phyloP scores from a whole-genome alignment of 2,329 filamentous ascomycete species.

The Orbilia blumenaviensis region DNA sequence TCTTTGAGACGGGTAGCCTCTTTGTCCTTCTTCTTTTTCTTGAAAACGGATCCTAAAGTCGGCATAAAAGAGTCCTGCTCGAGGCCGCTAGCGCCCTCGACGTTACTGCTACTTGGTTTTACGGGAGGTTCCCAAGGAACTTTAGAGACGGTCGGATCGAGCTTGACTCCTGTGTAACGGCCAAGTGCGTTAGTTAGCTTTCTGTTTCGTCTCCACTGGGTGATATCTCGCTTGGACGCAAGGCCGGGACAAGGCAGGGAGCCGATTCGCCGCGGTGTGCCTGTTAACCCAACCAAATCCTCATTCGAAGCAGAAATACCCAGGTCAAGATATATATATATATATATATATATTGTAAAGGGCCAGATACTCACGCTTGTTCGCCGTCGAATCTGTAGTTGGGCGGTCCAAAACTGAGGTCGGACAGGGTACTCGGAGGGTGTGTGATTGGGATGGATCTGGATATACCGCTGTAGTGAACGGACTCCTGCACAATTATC shows the following conservation, averaged over 20 bases:
- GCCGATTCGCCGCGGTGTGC: constrained; percentile 30
- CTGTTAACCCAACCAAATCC: constrained; percentile 1
- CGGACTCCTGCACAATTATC: constrained; percentile 26
- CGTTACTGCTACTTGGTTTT: constrained; percentile 38
- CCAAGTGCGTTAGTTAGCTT: constrained; percentile 33
- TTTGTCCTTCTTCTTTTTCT: constrained; percentile 94
- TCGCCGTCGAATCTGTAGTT: constrained; percentile 52
- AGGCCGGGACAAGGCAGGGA: constrained; percentile 18
- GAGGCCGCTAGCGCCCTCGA: constrained; percentile 55
- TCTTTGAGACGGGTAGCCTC: constrained; percentile 67
- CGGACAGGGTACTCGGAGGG: constrained; percentile 20
- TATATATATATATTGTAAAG: no score
- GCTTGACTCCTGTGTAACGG: constrained; percentile 51
- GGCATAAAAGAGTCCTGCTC: constrained; percentile 72
- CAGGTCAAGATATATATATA: background rate
- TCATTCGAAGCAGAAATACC: background rate
- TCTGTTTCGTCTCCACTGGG: background rate
- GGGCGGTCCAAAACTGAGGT: constrained; percentile 52
- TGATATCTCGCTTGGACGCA: constrained; percentile 11
- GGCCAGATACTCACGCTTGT: constrained; percentile 44
- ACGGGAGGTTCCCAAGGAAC: constrained; percentile 44
- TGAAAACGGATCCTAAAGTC: constrained; percentile 78
- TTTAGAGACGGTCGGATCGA: constrained; percentile 52
- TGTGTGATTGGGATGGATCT: constrained; percentile 15
- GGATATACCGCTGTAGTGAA: constrained; percentile 45